Conservation (phyloP, 495 filamentous ascomycete species). For the Aspergillus indologenus region DNA sequence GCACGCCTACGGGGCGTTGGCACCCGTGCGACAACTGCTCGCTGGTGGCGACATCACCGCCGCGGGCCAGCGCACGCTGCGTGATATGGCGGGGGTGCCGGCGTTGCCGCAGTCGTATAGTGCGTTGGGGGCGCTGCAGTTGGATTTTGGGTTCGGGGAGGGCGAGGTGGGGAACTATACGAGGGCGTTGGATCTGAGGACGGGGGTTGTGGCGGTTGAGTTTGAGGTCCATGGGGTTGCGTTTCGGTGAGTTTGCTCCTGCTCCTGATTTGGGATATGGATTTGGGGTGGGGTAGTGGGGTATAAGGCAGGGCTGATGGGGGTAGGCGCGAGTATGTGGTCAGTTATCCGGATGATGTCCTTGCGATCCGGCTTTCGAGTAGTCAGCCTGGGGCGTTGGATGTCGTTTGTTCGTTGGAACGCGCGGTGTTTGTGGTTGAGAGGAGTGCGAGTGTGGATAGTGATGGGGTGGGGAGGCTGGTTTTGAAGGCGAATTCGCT, state of each 20-base stretch:
- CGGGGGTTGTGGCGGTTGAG: slow-evolving; percentile 29
- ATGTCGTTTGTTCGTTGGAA: slow-evolving; percentile 7
- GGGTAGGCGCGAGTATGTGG: slow-evolving; percentile 17
- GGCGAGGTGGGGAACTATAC: slow-evolving; percentile 21
- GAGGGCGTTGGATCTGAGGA: slow-evolving; percentile 35
- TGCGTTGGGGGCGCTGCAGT: slow-evolving; percentile 30
- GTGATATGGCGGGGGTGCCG: slow-evolving; percentile 33
- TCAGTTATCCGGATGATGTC: slow-evolving; percentile 35
- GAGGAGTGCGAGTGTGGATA: not conserved
- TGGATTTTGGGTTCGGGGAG: slow-evolving; percentile 37
- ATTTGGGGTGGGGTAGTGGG: not conserved
- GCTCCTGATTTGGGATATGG: too few relatives aligned
- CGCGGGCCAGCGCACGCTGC: slow-evolving; percentile 28
- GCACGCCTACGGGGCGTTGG: slow-evolving; percentile 21
- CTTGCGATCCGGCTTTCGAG: slow-evolving; percentile 33
- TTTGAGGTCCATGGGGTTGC: slow-evolving; percentile 29
- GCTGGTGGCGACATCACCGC: slow-evolving; percentile 30
- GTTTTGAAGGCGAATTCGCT: slow-evolving; percentile 5
- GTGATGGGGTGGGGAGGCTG: not conserved
- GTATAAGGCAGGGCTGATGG: not conserved
- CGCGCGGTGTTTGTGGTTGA: slow-evolving; percentile 3
- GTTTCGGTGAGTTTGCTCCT: slow-evolving; percentile 26
- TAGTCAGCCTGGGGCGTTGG: slow-evolving; percentile 11
- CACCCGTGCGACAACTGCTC: slow-evolving; percentile 30
- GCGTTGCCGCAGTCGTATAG: slow-evolving; percentile 32